Percentiles rank a stretch among this genome's conserved stretches.
Evolutionary conservation across 768 basidiomycete genomes (phyloP).

Genomic region (Boletus vermiculosoides): DNA sequence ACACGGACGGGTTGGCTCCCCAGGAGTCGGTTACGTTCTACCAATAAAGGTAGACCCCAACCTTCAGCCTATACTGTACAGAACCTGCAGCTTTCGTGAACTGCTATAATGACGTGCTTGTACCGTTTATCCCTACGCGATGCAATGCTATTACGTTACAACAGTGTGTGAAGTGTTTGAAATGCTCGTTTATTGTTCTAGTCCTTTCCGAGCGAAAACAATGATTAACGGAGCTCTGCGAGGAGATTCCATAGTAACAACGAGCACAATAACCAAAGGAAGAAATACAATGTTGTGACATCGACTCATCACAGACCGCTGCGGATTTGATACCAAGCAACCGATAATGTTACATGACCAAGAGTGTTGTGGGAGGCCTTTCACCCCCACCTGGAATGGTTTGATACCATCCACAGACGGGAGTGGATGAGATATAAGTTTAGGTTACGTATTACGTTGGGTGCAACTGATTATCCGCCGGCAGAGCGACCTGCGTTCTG

Average conservation of each 20-base stretch:
- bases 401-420: constrained; percentile 7
- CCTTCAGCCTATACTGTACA: constrained; percentile 21
- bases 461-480: constrained; percentile 25
- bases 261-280: constrained; percentile 13
- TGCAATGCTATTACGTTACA: constrained; percentile 11
- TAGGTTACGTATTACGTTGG: constrained; percentile 34
- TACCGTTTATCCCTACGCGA: not conserved
- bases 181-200: constrained; percentile 12
- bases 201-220: constrained; percentile 5
- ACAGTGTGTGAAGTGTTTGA: not conserved
- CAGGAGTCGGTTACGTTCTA: constrained; percentile 17
- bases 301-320: constrained; percentile 9
- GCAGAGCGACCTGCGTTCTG: constrained; percentile 32
- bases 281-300: constrained; percentile 14
- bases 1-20: constrained; percentile 33
- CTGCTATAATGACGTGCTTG: constrained; percentile 1
- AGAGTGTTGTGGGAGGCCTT: constrained; percentile 21
- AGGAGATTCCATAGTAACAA: constrained; percentile 10
- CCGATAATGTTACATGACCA: constrained; percentile 27
- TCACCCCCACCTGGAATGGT: constrained; percentile 12
- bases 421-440: constrained; percentile 23
- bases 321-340: constrained; percentile 21
- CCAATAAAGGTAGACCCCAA: constrained; percentile 4
- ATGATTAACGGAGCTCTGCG: constrained; percentile 1
- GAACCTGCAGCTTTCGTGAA: constrained; percentile 21